Conservation (phyloP, 805 yeast genomes). For the Lachancea sp. region DNA sequence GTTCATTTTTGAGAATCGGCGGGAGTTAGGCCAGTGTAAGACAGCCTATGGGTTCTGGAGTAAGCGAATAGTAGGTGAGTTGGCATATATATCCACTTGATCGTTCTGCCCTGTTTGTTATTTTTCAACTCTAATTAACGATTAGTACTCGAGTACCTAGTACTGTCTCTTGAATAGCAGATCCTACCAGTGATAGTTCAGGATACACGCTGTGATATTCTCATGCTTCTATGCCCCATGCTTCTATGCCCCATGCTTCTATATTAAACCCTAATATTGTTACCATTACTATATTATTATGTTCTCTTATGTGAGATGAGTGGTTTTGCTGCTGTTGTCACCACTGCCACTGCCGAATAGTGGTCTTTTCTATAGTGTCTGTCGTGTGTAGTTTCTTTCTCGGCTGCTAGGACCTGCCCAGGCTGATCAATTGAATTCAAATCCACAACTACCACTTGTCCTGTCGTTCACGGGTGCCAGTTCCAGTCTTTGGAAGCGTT, state of each 20-base stretch:
- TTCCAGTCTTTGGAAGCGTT: constrained; percentile 68
- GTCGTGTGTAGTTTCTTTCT: neutral
- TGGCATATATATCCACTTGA: neutral
- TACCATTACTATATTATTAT: too few relatives aligned
- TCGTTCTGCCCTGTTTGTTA: neutral
- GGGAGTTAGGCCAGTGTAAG: too few relatives aligned
- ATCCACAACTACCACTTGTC: constrained; percentile 10
- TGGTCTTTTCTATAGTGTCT: neutral
- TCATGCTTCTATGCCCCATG: too few relatives aligned
- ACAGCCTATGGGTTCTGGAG: neutral
- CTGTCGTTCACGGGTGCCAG: constrained; percentile 32
- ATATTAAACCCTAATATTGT: too few relatives aligned
- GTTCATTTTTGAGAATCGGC: constrained; percentile 11
- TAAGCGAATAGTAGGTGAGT: too few relatives aligned
- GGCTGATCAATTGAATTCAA: constrained; percentile 9
- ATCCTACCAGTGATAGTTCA: too few relatives aligned
- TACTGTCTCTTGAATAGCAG: neutral
- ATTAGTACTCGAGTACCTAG: neutral
- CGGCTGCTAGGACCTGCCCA: neutral
- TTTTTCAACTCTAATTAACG: neutral
- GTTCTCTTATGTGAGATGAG: too few relatives aligned
- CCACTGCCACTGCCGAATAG: neutral
- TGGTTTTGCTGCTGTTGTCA: too few relatives aligned
- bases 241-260: too few relatives aligned
- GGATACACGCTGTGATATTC: too few relatives aligned